Base-by-base conservation (phyloP, 805 yeast species). In the Teunomyces tritomae region DNA sequence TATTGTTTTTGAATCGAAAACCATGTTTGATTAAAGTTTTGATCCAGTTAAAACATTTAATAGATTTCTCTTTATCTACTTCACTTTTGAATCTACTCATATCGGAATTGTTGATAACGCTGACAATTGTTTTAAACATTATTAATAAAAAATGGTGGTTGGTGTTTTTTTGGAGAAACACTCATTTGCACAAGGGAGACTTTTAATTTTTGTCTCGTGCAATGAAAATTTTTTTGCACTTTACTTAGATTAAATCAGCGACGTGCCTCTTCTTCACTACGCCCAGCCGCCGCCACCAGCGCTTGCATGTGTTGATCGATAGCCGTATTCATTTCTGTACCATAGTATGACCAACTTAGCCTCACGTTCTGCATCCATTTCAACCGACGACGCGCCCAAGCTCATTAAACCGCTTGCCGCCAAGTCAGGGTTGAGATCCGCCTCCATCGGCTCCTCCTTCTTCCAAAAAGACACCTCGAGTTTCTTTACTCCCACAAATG, bases 371-470 rank as follows among this genome's bases (percentile, higher is more conserved):
- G 57, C 61, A 14, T 58, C 66, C 17, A 44, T 55, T 8, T 54
- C 59, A 16, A 34, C 46, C 43, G 42, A 46, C 34, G 47, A 46
- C 16, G 24, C 39, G 34, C 28, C 47, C 37, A 39, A 46, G 24
- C 33, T 44, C 20, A 17, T 41, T 34, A 44, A 39, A 37, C 44
- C 34, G 30, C 43, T 20, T 39, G 43, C 27, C 30, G 49, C 48
- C 42, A 37, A 16, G 17, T 20, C 47, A 14, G 33, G 36, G 9
- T 44, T 51, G 4, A 51, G 63, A 13, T 56, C 63, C 2, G 51
- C 64, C 11, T 59, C 66, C 5, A 53, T 57, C 32, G 65, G 65
- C 27, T 58, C 64, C 29, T 51, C 46, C 45, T 64, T 63, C 47
- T 65, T 64, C 54, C 51, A 57, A 28, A 59, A 63, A 36, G 68